Evolutionary conservation across 495 filamentous ascomycete species (phyloP).

Genomic region (Lasiosphaeris hirsuta): DNA sequence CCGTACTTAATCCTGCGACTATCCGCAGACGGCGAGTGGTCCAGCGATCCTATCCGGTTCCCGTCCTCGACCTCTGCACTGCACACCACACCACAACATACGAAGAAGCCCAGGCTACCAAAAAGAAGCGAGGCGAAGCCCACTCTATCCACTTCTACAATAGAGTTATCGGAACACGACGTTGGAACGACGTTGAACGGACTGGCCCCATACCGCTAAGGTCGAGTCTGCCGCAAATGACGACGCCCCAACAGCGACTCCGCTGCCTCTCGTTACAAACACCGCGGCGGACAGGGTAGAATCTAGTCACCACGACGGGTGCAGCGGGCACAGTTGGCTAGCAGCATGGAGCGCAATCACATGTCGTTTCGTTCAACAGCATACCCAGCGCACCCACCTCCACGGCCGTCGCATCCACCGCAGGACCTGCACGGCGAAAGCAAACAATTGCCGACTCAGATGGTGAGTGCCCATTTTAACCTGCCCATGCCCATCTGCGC

Average conservation of each 20-base stretch:
- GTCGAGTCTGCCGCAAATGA: constrained; percentile 19
- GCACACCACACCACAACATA: too few species aligned
- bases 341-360: constrained; percentile 39
- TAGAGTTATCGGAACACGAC: too few species aligned
- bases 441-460: too few species aligned
- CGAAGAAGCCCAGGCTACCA: too few species aligned
- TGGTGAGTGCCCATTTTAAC: too few species aligned
- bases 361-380: constrained; percentile 23
- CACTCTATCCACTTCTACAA: too few species aligned
- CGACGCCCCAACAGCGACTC: constrained; percentile 14
- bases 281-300: not conserved
- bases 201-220: not conserved
- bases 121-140: too few species aligned
- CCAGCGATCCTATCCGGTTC: too few species aligned
- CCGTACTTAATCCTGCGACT: too few species aligned
- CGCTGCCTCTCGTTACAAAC: constrained; percentile 6
- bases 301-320: not conserved
- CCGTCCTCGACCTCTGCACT: too few species aligned
- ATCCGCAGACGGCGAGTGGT: too few species aligned
- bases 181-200: not conserved
- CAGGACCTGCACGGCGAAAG: not conserved
- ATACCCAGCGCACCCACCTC: not conserved
- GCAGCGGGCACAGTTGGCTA: constrained; percentile 5
- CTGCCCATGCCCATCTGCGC: not conserved
- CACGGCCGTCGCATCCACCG: constrained; percentile 11